Evolutionary conservation across 345 rosid species (phyloP).

Genomic region (Eucalyptus polybractea): DNA sequence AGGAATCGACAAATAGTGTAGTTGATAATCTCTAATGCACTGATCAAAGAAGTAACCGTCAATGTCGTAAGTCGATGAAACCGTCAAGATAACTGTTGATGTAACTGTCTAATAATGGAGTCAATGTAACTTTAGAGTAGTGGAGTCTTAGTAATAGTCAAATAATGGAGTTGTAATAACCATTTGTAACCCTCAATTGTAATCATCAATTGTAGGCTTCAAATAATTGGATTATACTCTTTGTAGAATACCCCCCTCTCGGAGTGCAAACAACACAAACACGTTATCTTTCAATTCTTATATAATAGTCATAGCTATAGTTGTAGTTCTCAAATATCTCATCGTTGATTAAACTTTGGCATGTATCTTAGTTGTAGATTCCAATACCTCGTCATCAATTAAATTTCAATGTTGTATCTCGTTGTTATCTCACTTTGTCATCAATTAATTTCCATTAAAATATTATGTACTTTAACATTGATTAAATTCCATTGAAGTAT

Average conservation of each 20-base stretch:
- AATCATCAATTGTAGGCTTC: neutral
- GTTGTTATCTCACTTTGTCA: neutral
- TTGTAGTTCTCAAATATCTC: neutral
- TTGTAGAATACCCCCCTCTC: neutral
- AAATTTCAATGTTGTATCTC: neutral
- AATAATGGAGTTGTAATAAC: neutral
- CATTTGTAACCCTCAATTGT: neutral
- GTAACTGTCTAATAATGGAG: neutral
- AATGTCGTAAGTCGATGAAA: neutral
- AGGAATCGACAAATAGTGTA: neutral
- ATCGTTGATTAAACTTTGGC: neutral
- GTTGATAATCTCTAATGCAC: neutral
- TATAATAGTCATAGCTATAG: neutral
- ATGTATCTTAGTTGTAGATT: neutral
- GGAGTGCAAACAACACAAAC: neutral
- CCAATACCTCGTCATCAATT: accelerated
- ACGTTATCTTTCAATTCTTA: neutral
- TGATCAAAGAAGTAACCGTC: neutral
- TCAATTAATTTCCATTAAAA: neutral
- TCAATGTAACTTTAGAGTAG: neutral
- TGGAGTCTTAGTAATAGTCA: neutral
- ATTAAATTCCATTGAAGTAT: neutral
- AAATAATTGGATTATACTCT: neutral
- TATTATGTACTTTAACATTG: accelerated
- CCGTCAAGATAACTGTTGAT: neutral